Percentiles rank a stretch among this genome's conserved stretches.
Evolutionary conservation across 1,139 yeast genomes (phyloP).

Genomic region (Suhomyces maxii): DNA sequence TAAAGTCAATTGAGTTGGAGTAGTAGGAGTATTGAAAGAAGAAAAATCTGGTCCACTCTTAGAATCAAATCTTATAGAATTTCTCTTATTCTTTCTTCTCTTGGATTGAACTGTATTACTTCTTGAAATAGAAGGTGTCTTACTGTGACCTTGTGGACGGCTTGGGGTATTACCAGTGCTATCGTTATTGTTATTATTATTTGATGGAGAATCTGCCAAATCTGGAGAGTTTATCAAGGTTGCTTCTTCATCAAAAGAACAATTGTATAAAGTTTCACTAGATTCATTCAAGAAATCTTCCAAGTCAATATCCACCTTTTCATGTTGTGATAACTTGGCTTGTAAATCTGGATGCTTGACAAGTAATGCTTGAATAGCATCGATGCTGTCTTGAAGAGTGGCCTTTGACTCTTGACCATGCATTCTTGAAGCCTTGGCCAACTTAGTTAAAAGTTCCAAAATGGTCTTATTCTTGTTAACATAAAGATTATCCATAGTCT

Average conservation of each 20-base stretch:
- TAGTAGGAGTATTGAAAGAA: slow-evolving; percentile 20
- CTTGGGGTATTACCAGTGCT: slow-evolving; percentile 12
- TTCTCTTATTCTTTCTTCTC: slow-evolving; percentile 34
- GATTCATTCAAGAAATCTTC: slow-evolving; percentile 37
- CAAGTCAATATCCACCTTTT: slow-evolving; percentile 33
- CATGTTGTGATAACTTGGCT: slow-evolving; percentile 29
- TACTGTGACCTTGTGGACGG: slow-evolving; percentile 11
- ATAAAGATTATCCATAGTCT: slow-evolving; percentile 46
- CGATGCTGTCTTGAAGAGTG: slow-evolving; percentile 34
- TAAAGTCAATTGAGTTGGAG: slow-evolving; percentile 22
- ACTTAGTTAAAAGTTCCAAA: slow-evolving; percentile 42
- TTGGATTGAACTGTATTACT: slow-evolving; percentile 28
- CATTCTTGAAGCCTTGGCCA: slow-evolving; percentile 46
- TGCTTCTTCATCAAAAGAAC: slow-evolving; percentile 40
- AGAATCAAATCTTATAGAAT: slow-evolving; percentile 30
- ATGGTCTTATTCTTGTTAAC: slow-evolving; percentile 49
- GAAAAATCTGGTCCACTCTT: slow-evolving; percentile 24
- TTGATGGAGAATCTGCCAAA: slow-evolving; percentile 12
- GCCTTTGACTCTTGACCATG: slow-evolving; percentile 51
- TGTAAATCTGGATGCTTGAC: slow-evolving; percentile 41
- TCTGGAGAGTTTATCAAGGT: slow-evolving; percentile 33
- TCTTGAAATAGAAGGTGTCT: slow-evolving; percentile 21
- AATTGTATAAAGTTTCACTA: slow-evolving; percentile 32
- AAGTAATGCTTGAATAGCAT: slow-evolving; percentile 29
- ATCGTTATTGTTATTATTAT: slow-evolving; percentile 3